phyloP scores from a whole-genome alignment of 306 rosid genomes.

The Sechiopsis laciniata region DNA sequence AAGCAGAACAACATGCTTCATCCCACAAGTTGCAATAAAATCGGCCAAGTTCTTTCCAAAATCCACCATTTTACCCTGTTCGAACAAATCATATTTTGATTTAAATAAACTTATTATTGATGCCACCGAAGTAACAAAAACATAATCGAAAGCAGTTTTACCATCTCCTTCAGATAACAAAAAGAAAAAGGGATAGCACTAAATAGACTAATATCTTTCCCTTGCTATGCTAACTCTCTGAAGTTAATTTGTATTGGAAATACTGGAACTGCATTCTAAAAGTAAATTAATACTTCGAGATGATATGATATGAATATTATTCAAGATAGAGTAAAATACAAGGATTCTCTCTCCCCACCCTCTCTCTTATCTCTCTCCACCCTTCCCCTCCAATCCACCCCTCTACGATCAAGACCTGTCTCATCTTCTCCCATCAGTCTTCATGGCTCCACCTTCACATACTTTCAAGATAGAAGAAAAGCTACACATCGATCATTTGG shows the following conservation, averaged over 20 bases:
- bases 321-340: background rate
- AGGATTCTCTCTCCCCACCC: too few relatives aligned
- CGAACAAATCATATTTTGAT: slow-evolving; percentile 22
- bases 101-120: background rate
- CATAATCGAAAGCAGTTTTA: slow-evolving; percentile 10
- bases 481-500: too few relatives aligned
- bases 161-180: background rate
- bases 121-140: slow-evolving; percentile 17
- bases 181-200: background rate
- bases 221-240: background rate
- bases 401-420: too few relatives aligned
- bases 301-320: background rate
- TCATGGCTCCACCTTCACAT: too few relatives aligned
- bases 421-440: too few relatives aligned
- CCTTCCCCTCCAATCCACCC: too few relatives aligned
- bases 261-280: slow-evolving; percentile 4
- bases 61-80: slow-evolving; percentile 71
- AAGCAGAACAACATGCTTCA: slow-evolving; percentile 65
- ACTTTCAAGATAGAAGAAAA: too few relatives aligned
- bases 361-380: too few relatives aligned
- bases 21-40: slow-evolving; percentile 55
- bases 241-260: background rate
- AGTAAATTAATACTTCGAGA: background rate
- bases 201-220: background rate
- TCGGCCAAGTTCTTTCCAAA: slow-evolving; percentile 72